Evolutionary conservation across 768 basidiomycete genomes (phyloP).

Genomic region (Auriscalpium orientale): DNA sequence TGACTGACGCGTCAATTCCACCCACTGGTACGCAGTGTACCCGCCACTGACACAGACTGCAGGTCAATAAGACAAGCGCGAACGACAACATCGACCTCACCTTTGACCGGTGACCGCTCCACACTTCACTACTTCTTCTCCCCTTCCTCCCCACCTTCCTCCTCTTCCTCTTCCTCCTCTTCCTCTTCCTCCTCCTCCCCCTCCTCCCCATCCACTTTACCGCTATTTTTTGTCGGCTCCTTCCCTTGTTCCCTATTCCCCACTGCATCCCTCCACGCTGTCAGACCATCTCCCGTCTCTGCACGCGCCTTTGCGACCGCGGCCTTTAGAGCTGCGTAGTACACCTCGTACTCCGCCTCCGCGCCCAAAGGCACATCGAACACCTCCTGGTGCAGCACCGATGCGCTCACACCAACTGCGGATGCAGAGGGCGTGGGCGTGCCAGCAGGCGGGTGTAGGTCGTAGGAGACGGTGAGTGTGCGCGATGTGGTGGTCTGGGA

Average conservation of each 20-base stretch:
- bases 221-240: slow-evolving; percentile 38
- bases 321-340: slow-evolving; percentile 43
- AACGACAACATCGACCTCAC: not conserved
- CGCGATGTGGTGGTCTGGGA: slow-evolving; percentile 15
- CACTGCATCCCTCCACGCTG: slow-evolving; percentile 67
- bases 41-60: not conserved
- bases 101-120: not conserved
- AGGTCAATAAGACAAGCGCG: not conserved
- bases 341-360: slow-evolving; percentile 22
- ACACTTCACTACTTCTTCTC: not conserved
- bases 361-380: slow-evolving; percentile 1
- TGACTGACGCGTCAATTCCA: too few relatives aligned
- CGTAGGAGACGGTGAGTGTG: slow-evolving; percentile 34
- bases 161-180: not conserved
- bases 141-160: not conserved
- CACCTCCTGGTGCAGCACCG: slow-evolving; percentile 20
- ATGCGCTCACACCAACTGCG: slow-evolving; percentile 17
- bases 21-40: not conserved
- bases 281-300: slow-evolving; percentile 59
- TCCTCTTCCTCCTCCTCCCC: slow-evolving; percentile 42
- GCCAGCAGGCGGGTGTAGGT: slow-evolving; percentile 34
- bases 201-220: slow-evolving; percentile 36
- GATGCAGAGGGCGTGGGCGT: slow-evolving; percentile 1
- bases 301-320: slow-evolving; percentile 46
- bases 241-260: slow-evolving; percentile 57